phyloP scores from a whole-genome alignment of 768 basidiomycete genomes.

The Russula olivacea region DNA sequence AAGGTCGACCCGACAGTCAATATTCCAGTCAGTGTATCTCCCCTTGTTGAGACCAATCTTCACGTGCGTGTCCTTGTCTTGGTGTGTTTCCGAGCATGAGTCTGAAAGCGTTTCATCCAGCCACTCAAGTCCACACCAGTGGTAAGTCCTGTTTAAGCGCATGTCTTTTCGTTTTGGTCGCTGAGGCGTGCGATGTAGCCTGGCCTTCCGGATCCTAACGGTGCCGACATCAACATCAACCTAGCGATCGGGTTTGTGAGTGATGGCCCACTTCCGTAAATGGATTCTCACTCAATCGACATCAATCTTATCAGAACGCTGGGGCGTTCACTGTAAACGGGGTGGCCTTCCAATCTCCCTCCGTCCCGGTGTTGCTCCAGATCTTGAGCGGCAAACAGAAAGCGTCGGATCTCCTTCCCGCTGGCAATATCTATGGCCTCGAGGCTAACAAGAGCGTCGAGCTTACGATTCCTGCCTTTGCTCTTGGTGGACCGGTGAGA shows the following conservation, averaged over 20 bases:
- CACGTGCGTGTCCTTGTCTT: constrained; percentile 8
- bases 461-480: constrained; percentile 41
- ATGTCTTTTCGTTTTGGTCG: not conserved
- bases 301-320: not conserved
- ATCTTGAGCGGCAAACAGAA: constrained; percentile 48
- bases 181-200: constrained; percentile 13
- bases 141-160: not conserved
- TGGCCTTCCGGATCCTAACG: constrained; percentile 13
- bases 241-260: constrained; percentile 26
- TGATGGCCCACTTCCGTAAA: not conserved
- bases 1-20: constrained; percentile 7
- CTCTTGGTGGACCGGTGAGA: constrained; percentile 31
- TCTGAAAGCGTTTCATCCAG: constrained; percentile 5
- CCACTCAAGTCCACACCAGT: constrained; percentile 4
- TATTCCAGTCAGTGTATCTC: constrained; percentile 4
- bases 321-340: constrained; percentile 31
- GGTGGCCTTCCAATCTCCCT: constrained; percentile 37
- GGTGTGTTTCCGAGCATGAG: not conserved
- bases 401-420: constrained; percentile 45
- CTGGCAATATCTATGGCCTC: constrained; percentile 43
- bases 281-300: not conserved
- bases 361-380: constrained; percentile 51
- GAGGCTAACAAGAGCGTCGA: constrained; percentile 46
- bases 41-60: constrained; percentile 15
- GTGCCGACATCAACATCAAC: constrained; percentile 26